Evolutionary conservation across 2,329 filamentous ascomycete species (phyloP).

Genomic region (Penicillium sp.): DNA sequence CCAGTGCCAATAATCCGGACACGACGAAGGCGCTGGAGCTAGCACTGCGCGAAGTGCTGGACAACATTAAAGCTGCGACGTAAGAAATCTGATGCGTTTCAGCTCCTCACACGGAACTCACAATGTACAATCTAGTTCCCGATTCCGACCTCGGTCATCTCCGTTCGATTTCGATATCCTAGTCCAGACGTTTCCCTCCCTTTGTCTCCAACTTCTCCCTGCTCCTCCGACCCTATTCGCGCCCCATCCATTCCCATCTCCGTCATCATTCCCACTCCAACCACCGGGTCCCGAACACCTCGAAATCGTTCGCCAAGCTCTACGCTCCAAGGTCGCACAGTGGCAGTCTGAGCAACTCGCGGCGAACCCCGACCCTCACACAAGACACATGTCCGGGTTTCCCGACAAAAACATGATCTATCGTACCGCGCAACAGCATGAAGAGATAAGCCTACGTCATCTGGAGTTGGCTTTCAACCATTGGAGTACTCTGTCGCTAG

Average conservation of each 20-base stretch:
- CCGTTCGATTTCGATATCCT: slow-evolving; percentile 80
- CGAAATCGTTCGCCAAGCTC: slow-evolving; percentile 65
- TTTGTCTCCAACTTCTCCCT: slow-evolving; percentile 77
- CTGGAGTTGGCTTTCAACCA: slow-evolving; percentile 72
- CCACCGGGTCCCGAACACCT: slow-evolving; percentile 72
- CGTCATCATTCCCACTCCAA: slow-evolving; percentile 75
- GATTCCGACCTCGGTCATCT: slow-evolving; percentile 41
- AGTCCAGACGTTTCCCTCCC: slow-evolving; percentile 77
- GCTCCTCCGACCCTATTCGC: slow-evolving; percentile 80
- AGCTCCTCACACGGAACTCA: not conserved
- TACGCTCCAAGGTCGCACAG: slow-evolving; percentile 64
- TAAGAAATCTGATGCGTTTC: slow-evolving; percentile 44
- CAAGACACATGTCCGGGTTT: slow-evolving; percentile 34
- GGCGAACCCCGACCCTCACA: slow-evolving; percentile 34
- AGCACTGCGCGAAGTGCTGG: slow-evolving; percentile 76
- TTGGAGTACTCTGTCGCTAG: slow-evolving; percentile 65
- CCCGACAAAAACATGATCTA: slow-evolving; percentile 40
- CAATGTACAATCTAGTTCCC: slow-evolving; percentile 37
- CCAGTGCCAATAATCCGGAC: slow-evolving; percentile 69
- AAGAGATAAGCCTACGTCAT: slow-evolving; percentile 70
- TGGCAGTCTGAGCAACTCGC: slow-evolving; percentile 56
- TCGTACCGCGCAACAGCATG: slow-evolving; percentile 57
- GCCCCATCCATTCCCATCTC: slow-evolving; percentile 71
- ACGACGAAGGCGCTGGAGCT: slow-evolving; percentile 80
- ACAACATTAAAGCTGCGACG: slow-evolving; percentile 79